Evolutionary conservation across 768 basidiomycete genomes (phyloP).

Genomic region (Mrakia frigida): DNA sequence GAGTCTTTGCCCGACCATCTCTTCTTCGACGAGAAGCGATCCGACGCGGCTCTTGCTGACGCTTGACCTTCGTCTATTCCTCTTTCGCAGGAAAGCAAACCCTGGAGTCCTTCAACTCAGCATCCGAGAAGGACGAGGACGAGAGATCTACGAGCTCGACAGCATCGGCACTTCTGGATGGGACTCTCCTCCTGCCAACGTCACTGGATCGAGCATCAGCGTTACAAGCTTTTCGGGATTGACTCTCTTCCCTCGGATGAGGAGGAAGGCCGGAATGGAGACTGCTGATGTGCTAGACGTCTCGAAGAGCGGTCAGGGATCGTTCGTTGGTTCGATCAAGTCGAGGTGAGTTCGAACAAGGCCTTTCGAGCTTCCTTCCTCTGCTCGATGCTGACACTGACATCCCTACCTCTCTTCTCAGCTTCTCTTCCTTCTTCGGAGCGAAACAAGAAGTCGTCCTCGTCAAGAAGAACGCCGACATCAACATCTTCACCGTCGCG

Average conservation of each 20-base stretch:
- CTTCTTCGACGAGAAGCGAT: background rate
- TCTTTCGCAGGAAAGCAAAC: constrained; percentile 56
- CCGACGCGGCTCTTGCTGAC: no score
- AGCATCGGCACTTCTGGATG: constrained; percentile 86
- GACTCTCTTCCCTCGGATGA: constrained; percentile 77
- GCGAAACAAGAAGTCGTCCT: constrained; percentile 15
- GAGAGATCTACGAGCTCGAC: constrained; percentile 72
- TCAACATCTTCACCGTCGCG: constrained; percentile 98
- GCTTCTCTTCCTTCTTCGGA: constrained; percentile 15
- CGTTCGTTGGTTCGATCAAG: constrained; percentile 6
- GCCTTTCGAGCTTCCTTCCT: background rate
- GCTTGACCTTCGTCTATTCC: background rate
- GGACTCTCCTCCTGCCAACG: constrained; percentile 66
- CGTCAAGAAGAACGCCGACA: constrained; percentile 63
- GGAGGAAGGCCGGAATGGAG: constrained; percentile 70
- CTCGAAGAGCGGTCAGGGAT: background rate
- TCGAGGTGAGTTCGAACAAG: constrained; percentile 8
- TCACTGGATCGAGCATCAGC: constrained; percentile 62
- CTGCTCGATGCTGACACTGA: background rate
- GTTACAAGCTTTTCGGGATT: constrained; percentile 85
- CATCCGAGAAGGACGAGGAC: constrained; percentile 74
- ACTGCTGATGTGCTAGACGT: constrained; percentile 65
- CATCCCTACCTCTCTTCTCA: background rate
- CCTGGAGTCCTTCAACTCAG: constrained; percentile 81
- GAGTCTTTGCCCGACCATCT: background rate